Evolutionary conservation across 176 grass and related monocot species (phyloP).

Genomic region (Oryza officinalis): DNA sequence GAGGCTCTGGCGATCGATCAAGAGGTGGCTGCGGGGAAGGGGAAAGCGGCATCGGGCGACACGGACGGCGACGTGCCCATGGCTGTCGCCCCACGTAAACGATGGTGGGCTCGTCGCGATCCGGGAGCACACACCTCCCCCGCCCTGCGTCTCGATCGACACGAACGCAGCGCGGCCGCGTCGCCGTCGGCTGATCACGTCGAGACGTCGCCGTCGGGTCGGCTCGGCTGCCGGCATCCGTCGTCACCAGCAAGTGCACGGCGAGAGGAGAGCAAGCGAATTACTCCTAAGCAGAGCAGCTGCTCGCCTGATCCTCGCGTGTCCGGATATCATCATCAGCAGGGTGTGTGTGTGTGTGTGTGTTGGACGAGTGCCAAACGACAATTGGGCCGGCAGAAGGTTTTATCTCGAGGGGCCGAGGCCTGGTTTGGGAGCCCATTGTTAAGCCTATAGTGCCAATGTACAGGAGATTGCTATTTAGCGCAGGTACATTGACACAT

Average conservation of each 20-base stretch:
- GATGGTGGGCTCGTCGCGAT: neutral
- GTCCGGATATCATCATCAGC: no score
- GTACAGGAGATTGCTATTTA: no score
- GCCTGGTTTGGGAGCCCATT: no score
- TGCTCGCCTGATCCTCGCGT: no score
- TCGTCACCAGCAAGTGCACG: neutral
- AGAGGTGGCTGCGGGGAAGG: neutral
- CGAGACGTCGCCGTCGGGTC: neutral
- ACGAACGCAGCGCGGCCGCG: neutral
- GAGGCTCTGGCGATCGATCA: neutral
- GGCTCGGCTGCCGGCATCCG: neutral
- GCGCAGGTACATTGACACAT: no score
- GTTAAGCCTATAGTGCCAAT: no score
- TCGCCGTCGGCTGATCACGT: neutral
- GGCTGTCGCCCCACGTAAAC: neutral
- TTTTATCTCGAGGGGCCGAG: no score
- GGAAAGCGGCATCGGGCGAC: neutral
- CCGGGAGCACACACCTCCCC: no score
- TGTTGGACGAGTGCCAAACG: no score
- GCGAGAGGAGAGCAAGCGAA: no score
- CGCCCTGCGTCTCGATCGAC: neutral
- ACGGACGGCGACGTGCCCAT: neutral
- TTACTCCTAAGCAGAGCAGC: no score
- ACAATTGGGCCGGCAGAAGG: neutral
- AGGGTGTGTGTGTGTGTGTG: no score